Evolutionary conservation across 768 basidiomycete species (phyloP), one percentile per base, ranked within the genome.

Genomic region (Lepiota brunneoincarnata): DNA sequence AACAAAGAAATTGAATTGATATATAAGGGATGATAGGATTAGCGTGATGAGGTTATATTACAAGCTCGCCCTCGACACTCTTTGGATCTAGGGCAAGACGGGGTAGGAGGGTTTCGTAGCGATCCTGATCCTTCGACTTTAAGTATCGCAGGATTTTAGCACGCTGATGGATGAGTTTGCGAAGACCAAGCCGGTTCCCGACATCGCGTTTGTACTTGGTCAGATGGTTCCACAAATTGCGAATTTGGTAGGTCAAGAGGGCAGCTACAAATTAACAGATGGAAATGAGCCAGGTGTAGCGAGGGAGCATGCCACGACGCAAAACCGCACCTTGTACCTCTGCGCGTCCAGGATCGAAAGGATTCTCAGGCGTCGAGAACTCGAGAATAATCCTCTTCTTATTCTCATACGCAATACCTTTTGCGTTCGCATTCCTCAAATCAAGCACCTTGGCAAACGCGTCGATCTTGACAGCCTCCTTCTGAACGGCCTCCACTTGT

Each of bases 21-120:
- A 11, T 51, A 51, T 53, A 45, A 44, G 34, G n/a, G n/a, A n/a
- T 17, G 34, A 17, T 17, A 34, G 21, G 2, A n/a, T 28, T 45
- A 26, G 14, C 14, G n/a, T 26, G 44, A 36, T 43, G 44, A 44
- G 42, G 46, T 14, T 23, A 89, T 49, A 95, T 80, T 50, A 91
- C 78, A 35, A 98, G 73, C 67, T 98, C 94, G 38, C 94, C 95
- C 69, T 97, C 93, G 1, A 98, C 91, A 35, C 87, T 84, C 57
- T 77, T 76, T 28, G 81, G 77, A 59, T 94, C 89, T 18, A 98
- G 67, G 2, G 88, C 95, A 21, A 97, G 72, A 55, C 85, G 81
- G 42, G 78, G 74, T 47, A 98, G 77, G 21, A 90, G 63, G 14
- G 69, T 72, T 55, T 92, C 88, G 62, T 95, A 97, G 45, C 92